phyloP scores from a whole-genome alignment of 345 rosid genomes.

The Adansonia digitata region DNA sequence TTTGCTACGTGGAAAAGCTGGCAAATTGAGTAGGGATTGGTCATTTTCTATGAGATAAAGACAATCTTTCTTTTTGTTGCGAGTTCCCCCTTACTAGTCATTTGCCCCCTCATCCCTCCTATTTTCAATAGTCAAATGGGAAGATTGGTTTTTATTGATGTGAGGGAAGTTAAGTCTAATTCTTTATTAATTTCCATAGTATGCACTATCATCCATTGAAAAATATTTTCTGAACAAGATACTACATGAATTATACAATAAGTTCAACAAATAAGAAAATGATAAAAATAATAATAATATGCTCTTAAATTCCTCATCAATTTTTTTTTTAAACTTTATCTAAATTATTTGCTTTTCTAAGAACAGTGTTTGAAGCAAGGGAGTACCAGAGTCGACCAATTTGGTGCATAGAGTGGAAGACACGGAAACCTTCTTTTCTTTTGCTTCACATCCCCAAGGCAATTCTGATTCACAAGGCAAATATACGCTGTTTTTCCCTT shows the following conservation, averaged over 20 bases:
- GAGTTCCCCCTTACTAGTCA: not conserved
- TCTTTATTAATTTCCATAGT: not conserved
- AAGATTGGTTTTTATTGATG: not conserved
- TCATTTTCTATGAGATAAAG: not conserved
- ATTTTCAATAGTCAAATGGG: not conserved
- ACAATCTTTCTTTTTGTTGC: not conserved
- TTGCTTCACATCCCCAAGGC: not conserved
- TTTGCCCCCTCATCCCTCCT: not conserved
- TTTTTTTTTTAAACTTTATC: not conserved
- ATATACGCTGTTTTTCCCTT: slow-evolving; percentile 1
- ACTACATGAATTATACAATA: too few relatives aligned
- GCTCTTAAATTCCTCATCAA: not conserved
- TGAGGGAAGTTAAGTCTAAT: not conserved
- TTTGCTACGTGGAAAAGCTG: not conserved
- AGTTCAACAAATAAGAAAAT: too few relatives aligned
- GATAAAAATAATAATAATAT: not conserved
- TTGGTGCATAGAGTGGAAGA: slow-evolving; percentile 20
- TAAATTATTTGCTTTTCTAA: not conserved
- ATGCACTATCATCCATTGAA: not conserved
- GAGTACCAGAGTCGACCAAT: not conserved
- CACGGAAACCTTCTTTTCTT: slow-evolving; percentile 13
- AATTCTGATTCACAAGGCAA: slow-evolving; percentile 22
- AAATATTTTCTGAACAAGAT: too few relatives aligned
- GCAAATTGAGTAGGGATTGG: slow-evolving; percentile 7
- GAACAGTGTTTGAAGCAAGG: not conserved